These are phyloP conservation scores for Diaporthe humulicola DNA, from an alignment of 2,329 filamentous ascomycete genomes.

Conservation along the genomic window DNA sequence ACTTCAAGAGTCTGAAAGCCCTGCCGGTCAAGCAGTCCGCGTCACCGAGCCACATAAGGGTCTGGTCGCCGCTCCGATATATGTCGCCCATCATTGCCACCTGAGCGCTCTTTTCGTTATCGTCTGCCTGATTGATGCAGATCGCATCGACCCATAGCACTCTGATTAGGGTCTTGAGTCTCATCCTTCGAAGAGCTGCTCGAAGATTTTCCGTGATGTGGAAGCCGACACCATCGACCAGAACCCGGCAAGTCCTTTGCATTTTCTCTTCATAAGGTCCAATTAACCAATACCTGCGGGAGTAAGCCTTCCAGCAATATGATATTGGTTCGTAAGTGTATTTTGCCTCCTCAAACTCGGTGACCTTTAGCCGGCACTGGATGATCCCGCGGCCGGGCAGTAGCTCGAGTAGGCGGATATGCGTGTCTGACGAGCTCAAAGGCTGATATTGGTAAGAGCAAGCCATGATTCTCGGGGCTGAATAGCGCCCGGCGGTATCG, in stretches of 20 bases:
- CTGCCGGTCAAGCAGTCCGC: neutral
- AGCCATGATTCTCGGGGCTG: neutral
- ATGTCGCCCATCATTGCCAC: neutral
- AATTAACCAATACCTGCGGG: neutral
- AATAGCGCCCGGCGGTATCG: neutral
- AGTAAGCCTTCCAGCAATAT: neutral
- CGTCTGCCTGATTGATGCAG: constrained; percentile 18
- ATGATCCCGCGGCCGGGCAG: neutral
- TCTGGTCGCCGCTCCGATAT: neutral
- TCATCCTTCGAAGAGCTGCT: neutral
- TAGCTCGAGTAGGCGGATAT: neutral
- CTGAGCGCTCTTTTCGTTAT: neutral
- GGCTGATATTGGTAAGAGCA: neutral
- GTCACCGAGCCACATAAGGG: neutral
- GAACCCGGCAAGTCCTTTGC: neutral
- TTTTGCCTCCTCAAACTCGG: neutral
- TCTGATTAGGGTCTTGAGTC: neutral
- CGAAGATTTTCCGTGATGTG: neutral
- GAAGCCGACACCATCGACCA: neutral
- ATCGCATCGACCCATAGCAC: constrained; percentile 1
- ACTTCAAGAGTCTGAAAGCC: neutral
- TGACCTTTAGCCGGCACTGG: neutral
- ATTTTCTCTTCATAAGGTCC: neutral
- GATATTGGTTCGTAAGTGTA: neutral
- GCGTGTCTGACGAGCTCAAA: neutral